Evolutionary conservation across 164 flowering plant genomes (phyloP).

Genomic region (Vitis rupestris): DNA sequence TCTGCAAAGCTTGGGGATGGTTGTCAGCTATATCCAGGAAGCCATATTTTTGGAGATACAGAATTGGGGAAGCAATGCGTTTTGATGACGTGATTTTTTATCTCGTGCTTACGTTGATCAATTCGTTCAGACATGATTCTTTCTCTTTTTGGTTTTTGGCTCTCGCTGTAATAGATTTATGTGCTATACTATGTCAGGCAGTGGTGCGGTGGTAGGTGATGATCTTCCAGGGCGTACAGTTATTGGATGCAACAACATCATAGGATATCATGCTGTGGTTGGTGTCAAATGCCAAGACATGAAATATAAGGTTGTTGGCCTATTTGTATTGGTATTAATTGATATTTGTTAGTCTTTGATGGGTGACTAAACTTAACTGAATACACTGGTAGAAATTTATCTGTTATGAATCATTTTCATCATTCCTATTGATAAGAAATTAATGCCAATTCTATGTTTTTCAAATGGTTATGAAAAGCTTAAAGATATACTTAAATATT

Average conservation of each 20-base stretch:
- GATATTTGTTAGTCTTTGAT: background rate
- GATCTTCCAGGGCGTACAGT: constrained; percentile 84
- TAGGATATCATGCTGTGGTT: constrained; percentile 90
- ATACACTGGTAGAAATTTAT: too few species aligned
- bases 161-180: constrained; percentile 3
- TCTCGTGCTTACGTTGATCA: background rate
- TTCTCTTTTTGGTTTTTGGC: background rate
- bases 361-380: background rate
- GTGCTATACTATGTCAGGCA: constrained; percentile 40
- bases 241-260: constrained; percentile 66
- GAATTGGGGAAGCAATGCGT: constrained; percentile 68
- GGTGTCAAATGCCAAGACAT: constrained; percentile 91
- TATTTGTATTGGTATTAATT: background rate
- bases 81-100: constrained; percentile 59
- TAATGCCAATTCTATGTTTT: too few species aligned
- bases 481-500: too few species aligned
- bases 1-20: constrained; percentile 69
- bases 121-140: background rate
- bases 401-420: too few species aligned
- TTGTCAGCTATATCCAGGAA: constrained; percentile 69
- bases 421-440: too few species aligned
- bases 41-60: constrained; percentile 88
- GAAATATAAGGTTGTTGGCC: constrained; percentile 68
- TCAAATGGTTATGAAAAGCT: too few species aligned
- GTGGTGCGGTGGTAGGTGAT: constrained; percentile 95